Base-by-base conservation (phyloP, 2,329 filamentous ascomycete species). In the Fusarium multiceps region DNA sequence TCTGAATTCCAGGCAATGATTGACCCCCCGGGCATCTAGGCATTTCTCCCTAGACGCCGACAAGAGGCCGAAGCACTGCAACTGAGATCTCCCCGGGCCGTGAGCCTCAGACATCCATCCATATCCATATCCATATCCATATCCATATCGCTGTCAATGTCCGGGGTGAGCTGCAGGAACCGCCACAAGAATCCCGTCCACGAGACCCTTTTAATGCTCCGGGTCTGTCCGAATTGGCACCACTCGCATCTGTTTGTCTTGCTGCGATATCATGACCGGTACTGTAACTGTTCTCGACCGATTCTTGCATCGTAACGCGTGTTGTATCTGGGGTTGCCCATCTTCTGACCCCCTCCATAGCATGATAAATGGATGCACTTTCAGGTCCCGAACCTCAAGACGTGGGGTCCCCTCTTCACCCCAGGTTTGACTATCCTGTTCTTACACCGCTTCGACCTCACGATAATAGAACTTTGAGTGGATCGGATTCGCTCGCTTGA, bases 181-280 rank as follows among this genome's bases (percentile, higher is more conserved):
- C 62, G 68, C 73, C 69, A 75, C 73, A 57, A 55, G 49, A 50
- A 56, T 45, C 37, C 59, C 43, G 68, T 63, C 67, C 74, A 76
- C 72, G 74, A 74, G 73, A 75, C 71, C 59, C 62, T 43, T 63
- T 62, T 42, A 51, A 63, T 54, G 32, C 66, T 61, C 73, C 74
- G 74, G 71, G 57, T 72, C 73, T 72, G 72, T 74, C 74, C 74
- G 74, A 67, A 45, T 74, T 75, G 72, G 69, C 71, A 72, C 74
- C 74, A 75, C 66, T 68, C 56, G 41, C 65, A 58, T 65, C 61
- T 75, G 42, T 55, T 55, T 63, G 68, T 74, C 43, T 58, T 66
- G 59, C 23, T 50, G 42, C 58, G 41, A 63, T 69, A 59, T 63
- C 57, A 57, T 55, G 54, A 47, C 41, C 37, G 37, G 28, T 50